Percentiles rank a stretch among this genome's conserved stretches.
These are phyloP conservation scores for Gautieria morchelliformis DNA, from an alignment of 768 basidiomycete species.

Conservation along the genomic window DNA sequence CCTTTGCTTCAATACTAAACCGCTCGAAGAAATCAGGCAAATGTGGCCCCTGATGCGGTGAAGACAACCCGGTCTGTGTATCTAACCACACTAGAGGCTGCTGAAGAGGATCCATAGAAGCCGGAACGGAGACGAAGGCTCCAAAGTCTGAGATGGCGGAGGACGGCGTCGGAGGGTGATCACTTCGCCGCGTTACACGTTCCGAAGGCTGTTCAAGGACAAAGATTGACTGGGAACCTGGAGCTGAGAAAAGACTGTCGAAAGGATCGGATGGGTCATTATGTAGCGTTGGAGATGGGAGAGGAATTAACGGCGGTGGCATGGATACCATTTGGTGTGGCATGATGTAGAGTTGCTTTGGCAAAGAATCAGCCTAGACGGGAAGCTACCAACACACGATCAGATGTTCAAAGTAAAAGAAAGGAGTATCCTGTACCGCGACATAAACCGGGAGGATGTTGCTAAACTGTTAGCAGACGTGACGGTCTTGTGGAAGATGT, in stretches of 20 bases:
- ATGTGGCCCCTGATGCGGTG: conserved; percentile 7
- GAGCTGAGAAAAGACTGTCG: conserved; percentile 3
- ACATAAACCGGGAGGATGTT: too few relatives aligned
- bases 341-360: not conserved
- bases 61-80: not conserved
- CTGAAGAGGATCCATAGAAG: conserved; percentile 41
- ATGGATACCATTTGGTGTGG: not conserved
- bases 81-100: not conserved
- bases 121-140: conserved; percentile 48
- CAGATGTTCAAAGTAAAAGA: not conserved
- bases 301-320: conserved; percentile 1
- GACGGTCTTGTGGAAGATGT: too few relatives aligned
- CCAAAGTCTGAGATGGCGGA: conserved; percentile 48
- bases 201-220: not conserved
- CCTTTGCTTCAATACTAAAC: conserved; percentile 49
- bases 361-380: not conserved
- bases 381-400: not conserved
- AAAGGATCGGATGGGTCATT: conserved; percentile 3
- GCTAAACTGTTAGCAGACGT: too few relatives aligned
- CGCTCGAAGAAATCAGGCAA: conserved; percentile 44
- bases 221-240: not conserved
- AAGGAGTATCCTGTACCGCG: too few relatives aligned
- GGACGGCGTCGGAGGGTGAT: not conserved
- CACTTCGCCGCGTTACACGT: not conserved
- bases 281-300: not conserved